Percentiles rank a stretch among this genome's conserved stretches.
phyloP scores from a whole-genome alignment of 306 rosid species.

The Inga leiocalycina region DNA sequence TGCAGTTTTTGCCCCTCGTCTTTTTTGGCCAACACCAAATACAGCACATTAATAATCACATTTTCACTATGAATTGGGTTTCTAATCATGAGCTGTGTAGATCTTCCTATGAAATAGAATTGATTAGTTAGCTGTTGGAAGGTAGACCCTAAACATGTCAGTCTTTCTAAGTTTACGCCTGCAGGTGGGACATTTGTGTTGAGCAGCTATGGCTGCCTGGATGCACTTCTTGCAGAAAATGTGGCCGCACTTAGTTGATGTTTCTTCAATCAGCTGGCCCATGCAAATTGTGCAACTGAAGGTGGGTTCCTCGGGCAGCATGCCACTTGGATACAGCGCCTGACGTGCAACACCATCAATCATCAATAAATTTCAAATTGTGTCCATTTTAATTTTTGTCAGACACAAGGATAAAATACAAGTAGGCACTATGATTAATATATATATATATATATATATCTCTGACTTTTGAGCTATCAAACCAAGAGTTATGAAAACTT shows the following conservation, averaged over 20 bases:
- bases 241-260: conserved; percentile 59
- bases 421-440: not conserved
- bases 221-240: conserved; percentile 61
- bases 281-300: conserved; percentile 53
- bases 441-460: too few relatives aligned
- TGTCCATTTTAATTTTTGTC: not conserved
- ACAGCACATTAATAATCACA: not conserved
- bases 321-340: not conserved
- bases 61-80: not conserved
- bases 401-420: not conserved
- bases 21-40: not conserved
- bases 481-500: not conserved
- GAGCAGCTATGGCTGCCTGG: conserved; percentile 43
- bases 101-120: not conserved
- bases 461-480: not conserved
- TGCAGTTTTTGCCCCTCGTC: not conserved
- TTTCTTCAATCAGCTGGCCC: conserved; percentile 46
- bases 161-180: conserved; percentile 41
- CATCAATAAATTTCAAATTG: not conserved
- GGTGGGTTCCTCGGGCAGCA: conserved; percentile 28
- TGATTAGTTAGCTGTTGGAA: conserved; percentile 38
- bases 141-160: conserved; percentile 44
- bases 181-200: conserved; percentile 48
- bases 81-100: conserved; percentile 4
- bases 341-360: conserved; percentile 20